Evolutionary conservation across 805 yeast species (phyloP).

Genomic region (Ogataea trehalophila): DNA sequence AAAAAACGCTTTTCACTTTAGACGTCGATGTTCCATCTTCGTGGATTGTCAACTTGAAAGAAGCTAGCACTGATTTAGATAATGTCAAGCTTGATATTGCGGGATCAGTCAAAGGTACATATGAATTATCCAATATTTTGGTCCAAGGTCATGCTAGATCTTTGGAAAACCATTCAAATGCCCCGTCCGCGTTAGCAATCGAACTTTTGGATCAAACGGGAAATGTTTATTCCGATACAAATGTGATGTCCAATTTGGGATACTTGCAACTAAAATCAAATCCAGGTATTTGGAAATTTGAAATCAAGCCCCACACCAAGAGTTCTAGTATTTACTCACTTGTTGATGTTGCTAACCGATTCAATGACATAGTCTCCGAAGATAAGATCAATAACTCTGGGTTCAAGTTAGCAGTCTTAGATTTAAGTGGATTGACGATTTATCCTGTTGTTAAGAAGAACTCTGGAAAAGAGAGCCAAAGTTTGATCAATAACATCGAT

Average conservation of each 20-base stretch:
- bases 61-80: slow-evolving; percentile 56
- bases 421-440: slow-evolving; percentile 42
- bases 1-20: slow-evolving; percentile 45
- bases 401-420: slow-evolving; percentile 32
- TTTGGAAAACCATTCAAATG: slow-evolving; percentile 21
- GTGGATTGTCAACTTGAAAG: slow-evolving; percentile 60
- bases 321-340: slow-evolving; percentile 39
- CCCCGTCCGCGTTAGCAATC: slow-evolving; percentile 52
- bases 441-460: slow-evolving; percentile 39
- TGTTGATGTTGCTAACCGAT: slow-evolving; percentile 28
- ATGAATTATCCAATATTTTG: slow-evolving; percentile 47
- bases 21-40: slow-evolving; percentile 58
- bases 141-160: slow-evolving; percentile 70
- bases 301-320: slow-evolving; percentile 36
- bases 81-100: slow-evolving; percentile 47
- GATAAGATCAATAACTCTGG: not conserved
- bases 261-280: slow-evolving; percentile 72
- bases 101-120: slow-evolving; percentile 40
- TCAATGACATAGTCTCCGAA: not conserved
- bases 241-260: slow-evolving; percentile 75
- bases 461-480: slow-evolving; percentile 32
- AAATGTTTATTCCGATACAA: slow-evolving; percentile 44
- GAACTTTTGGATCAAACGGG: slow-evolving; percentile 27
- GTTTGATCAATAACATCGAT: slow-evolving; percentile 9
- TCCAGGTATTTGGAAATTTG: slow-evolving; percentile 68